Evolutionary conservation across 306 rosid species (phyloP), one percentile per base, ranked within the genome.

Genomic region (Pueraria montana): DNA sequence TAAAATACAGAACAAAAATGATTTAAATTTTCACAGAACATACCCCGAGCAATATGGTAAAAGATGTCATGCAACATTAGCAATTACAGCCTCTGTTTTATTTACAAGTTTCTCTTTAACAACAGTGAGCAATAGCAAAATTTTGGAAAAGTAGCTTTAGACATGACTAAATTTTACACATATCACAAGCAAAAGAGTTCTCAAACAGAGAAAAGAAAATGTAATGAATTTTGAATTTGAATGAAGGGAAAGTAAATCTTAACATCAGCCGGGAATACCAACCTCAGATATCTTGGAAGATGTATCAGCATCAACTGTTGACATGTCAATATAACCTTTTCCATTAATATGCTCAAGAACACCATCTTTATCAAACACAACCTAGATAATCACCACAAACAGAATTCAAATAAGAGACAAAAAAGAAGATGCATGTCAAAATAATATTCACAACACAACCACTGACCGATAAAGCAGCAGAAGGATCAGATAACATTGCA

Each of bases 401-500:
- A 27, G 13, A 50, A 72, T 27, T 80, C 67, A 42, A 34, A 38
- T 82, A 45, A 30, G 81, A 27, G 59, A n/a, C n/a, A 77, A 65
- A 53, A 80, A 52, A 79, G 36, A 58, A 36, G 65, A n/a, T 17
- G 55, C 34, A 6, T 49, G 59, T 61, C 46, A 75, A 70, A n/a
- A 61, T 13, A 49, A 76, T 10, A 14, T 24, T 17, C 38, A 23
- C 56, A 65, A n/a, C 38, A 23, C 56, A 65, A n/a, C 30, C 56
- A 89, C 93, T 36, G 50, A 93, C 97, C 89, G 90, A 84, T 50
- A 89, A 86, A 72, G 96, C 96, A 83, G 97, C 97, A 0, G 86
- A 49, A 74, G 97, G 97, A 85, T 93, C 96, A 59, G 97, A 91
- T 77, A 93, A 63, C 90, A 93, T 93, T 56, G 91, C 94, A 76